Percentiles rank a stretch among this genome's conserved stretches.
phyloP scores from a whole-genome alignment of 495 filamentous ascomycete species.

The Lasiosphaeriaceae sp. region DNA sequence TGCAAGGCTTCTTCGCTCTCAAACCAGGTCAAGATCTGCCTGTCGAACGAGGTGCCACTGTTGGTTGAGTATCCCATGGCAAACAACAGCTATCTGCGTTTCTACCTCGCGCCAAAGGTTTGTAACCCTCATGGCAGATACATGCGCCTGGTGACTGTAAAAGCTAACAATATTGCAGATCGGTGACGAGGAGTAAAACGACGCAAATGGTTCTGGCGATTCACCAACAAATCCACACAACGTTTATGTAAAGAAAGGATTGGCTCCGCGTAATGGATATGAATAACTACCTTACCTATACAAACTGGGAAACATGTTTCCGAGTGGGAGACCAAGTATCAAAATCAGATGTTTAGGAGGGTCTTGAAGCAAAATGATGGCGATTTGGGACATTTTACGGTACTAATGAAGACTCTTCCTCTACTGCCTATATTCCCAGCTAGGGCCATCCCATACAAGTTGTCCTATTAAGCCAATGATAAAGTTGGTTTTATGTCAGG shows the following conservation, averaged over 20 bases:
- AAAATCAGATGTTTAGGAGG: not conserved
- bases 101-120: slow-evolving; percentile 98
- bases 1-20: slow-evolving; percentile 94
- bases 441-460: no score
- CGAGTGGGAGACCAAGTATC: not conserved
- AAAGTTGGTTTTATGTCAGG: no score
- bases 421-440: no score
- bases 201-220: not conserved
- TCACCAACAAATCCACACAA: slow-evolving; percentile 5
- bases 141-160: not conserved
- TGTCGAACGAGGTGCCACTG: slow-evolving; percentile 94
- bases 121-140: slow-evolving; percentile 23
- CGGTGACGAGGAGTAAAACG: slow-evolving; percentile 80
- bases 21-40: slow-evolving; percentile 76
- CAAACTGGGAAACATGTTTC: not conserved
- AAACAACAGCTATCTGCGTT: slow-evolving; percentile 78
- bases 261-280: not conserved
- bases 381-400: no score
- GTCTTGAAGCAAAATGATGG: no score
- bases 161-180: slow-evolving; percentile 52
- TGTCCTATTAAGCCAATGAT: no score
- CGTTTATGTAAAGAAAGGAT: slow-evolving; percentile 3
- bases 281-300: not conserved
- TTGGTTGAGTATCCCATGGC: slow-evolving; percentile 84
- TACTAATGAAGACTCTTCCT: no score